Base-by-base conservation (phyloP, 2,329 filamentous ascomycete genomes). In the Monascus ruber region DNA sequence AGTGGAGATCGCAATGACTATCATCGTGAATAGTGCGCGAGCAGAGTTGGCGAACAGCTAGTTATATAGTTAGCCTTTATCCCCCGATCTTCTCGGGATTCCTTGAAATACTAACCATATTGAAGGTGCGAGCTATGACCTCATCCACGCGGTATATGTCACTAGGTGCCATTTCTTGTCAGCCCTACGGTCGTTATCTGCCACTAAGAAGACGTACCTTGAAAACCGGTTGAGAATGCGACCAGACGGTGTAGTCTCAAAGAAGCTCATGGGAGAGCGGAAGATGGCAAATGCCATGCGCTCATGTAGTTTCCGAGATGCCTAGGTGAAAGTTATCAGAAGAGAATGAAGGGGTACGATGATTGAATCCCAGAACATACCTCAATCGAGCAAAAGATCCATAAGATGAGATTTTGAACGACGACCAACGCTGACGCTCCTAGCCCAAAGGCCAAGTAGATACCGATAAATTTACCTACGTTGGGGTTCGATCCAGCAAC, bases 371-470 rank as follows among this genome's bases (percentile, higher is more conserved):
- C 24, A 25, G 36, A 39, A 60, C 70, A 55, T 69, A 85, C 83
- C 76, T 98, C 91, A 46, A 98, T 98, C 4, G 91, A 96, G 67
- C 93, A 98, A 68, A 98, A 96, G 49, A 98, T 96, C 91, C 91
- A 98, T 26, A 98, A 72, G 47, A 98, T 87, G 50, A 98, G 69
- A 5, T 89, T 96, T 64, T 96, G 91, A 26, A 93, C 57, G 33
- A 96, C 86, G 3, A 93, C 89, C 47, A 98, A 71, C 33, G 77
- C 73, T 32, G 91, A 83, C 25, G 85, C 81, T 27, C 89, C 89
- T 37, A 98, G 76, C 35, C 91, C 93, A 63, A 98, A 85, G 10
- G 83, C 86, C 64, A 98, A 91, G 66, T 98, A 98, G 47, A 98
- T 78, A 42, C 89, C 86, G 55, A 98, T 84, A 57, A 87, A 98